Base-by-base conservation (phyloP, 768 basidiomycete species). In the Kwoniella dejecticola region DNA sequence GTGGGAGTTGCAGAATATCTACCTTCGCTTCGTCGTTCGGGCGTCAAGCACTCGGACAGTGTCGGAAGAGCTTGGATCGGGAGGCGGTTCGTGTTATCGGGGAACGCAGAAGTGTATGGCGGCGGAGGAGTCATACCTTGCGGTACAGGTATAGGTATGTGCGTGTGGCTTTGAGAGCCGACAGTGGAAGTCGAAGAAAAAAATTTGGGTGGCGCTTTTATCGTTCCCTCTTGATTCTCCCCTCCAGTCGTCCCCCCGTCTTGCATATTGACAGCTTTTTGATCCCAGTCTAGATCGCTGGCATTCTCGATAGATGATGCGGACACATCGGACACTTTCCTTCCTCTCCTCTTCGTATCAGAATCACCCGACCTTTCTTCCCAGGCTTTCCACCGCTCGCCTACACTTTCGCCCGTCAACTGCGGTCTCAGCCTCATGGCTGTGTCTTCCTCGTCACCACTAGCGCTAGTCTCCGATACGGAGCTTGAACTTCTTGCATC, bases 31-130 rank as follows among this genome's bases (percentile, higher is more conserved):
- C 40, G 15, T 24, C 56, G 30, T 19, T 57, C 56, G 6, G 56
- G 56, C n/a, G 56, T 57, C 23, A 57, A 46, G 15, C 31, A 31
- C 29, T 57, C 56, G 11, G 42, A 30, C 6, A 57, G 13, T 4
- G 49, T 52, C 33, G 45, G 24, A 36, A 57, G 27, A 40, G 44
- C 40, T 49, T 23, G 3, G 44, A 24, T 45, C 41, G 48, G 7
- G 1, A 40, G n/a, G 15, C 21, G 30, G 15, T 52, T 17, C 33
- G 33, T 36, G 33, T 19, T 26, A 29, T 62, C 60, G 3, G 62
- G 62, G 49, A 68, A 54, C n/a, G 67, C 54, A 5, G 70, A 71
- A 4, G 67, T 62, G 40, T 71, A 71, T 0, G 70, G 70, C 7
- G 70, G 70, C 33, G 70, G 70, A 13, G 70, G 70, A 42, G 67